Percentiles rank a stretch among this genome's conserved stretches.
Conservation (phyloP, 2,329 filamentous ascomycete genomes). For the Venturia pyrina region DNA sequence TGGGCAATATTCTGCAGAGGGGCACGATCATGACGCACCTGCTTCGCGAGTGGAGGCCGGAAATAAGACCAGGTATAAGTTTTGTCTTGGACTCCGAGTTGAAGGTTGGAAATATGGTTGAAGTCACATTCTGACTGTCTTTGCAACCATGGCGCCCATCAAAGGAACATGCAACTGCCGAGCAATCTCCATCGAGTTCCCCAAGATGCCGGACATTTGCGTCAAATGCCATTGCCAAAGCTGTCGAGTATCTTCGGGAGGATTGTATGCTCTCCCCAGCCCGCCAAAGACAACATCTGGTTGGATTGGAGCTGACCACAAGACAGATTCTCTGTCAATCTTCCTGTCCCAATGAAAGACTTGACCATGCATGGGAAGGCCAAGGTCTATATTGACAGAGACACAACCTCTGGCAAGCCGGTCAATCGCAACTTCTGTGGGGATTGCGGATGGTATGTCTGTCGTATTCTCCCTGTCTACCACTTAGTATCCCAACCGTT, state of each 20-base stretch:
- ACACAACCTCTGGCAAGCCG: not conserved
- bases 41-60: no score
- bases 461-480: no score
- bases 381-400: not conserved
- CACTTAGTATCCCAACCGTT: not conserved
- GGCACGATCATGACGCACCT: no score
- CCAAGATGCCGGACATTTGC: not conserved
- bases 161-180: constrained; percentile 3
- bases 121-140: not conserved
- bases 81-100: no score
- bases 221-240: not conserved
- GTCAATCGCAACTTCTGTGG: not conserved
- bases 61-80: no score
- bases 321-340: not conserved
- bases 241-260: not conserved
- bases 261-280: not conserved
- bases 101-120: not conserved
- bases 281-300: no score
- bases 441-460: not conserved
- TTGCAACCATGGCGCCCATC: not conserved
- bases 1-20: no score
- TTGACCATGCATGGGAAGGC: not conserved
- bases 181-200: not conserved
- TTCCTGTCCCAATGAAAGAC: not conserved
- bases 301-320: not conserved